phyloP scores from a whole-genome alignment of 1,284 basidiomycete species.

The Chondrostereum purpureum region DNA sequence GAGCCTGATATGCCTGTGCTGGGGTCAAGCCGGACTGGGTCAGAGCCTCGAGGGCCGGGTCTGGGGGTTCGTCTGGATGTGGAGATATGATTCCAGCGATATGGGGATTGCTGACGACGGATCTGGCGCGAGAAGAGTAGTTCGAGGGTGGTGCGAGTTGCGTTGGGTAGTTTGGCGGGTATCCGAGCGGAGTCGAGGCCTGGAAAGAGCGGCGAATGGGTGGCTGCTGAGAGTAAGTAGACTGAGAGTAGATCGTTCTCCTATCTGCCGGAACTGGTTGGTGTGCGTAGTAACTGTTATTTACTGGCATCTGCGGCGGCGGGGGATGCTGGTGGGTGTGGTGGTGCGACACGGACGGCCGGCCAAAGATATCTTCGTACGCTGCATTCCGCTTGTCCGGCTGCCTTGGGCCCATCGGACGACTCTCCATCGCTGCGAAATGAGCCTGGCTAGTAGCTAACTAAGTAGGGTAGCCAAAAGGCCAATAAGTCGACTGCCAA shows the following conservation, averaged over 20 bases:
- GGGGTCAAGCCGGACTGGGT: slow-evolving; percentile 56
- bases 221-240: slow-evolving; percentile 6
- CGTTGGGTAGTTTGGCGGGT: slow-evolving; percentile 24
- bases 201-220: slow-evolving; percentile 1
- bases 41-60: slow-evolving; percentile 39
- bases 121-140: slow-evolving; percentile 40
- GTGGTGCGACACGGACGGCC: slow-evolving; percentile 56
- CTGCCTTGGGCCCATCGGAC: slow-evolving; percentile 62
- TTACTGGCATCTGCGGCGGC: slow-evolving; percentile 16
- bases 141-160: slow-evolving; percentile 34
- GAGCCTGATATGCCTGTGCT: slow-evolving; percentile 74
- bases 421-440: slow-evolving; percentile 65
- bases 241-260: slow-evolving; percentile 24
- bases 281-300: slow-evolving; percentile 19
- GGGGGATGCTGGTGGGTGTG: slow-evolving; percentile 25
- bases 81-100: slow-evolving; percentile 41
- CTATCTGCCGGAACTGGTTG: slow-evolving; percentile 21
- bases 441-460: too few species aligned
- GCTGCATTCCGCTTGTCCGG: slow-evolving; percentile 71
- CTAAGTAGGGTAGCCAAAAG: too few species aligned
- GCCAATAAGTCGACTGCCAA: too few species aligned
- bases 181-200: slow-evolving; percentile 18
- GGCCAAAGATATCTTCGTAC: slow-evolving; percentile 79
- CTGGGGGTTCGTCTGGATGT: slow-evolving; percentile 49
- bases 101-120: slow-evolving; percentile 38